Conservation (phyloP, 805 yeast species). For the Cyberlindnera mrakii region DNA sequence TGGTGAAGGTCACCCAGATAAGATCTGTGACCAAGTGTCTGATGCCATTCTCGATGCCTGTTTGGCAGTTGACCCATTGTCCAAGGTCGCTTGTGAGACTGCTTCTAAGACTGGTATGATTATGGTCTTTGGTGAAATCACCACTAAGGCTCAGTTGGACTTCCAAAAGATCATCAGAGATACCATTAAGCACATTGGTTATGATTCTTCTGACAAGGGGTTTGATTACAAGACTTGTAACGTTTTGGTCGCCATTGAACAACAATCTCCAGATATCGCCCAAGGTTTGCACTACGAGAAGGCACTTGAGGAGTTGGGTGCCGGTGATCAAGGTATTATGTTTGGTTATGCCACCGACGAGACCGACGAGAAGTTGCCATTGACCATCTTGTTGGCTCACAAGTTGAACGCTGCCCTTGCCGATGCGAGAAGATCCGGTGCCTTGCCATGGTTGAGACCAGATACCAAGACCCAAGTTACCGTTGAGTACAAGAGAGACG, state of each 20-base stretch:
- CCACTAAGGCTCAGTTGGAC: constrained; percentile 93
- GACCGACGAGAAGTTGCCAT: constrained; percentile 95
- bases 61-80: constrained; percentile 88
- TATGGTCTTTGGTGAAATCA: constrained; percentile 98
- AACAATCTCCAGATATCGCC: constrained; percentile 98
- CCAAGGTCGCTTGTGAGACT: constrained; percentile 99
- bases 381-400: constrained; percentile 91
- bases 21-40: constrained; percentile 97
- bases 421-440: constrained; percentile 93
- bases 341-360: constrained; percentile 99
- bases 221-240: constrained; percentile 99
- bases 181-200: constrained; percentile 97
- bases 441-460: constrained; percentile 95
- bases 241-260: constrained; percentile 97
- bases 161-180: constrained; percentile 97
- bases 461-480: constrained; percentile 99
- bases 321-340: constrained; percentile 99
- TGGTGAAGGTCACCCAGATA: constrained; percentile 94
- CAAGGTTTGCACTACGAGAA: constrained; percentile 97
- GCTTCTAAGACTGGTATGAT: constrained; percentile 99
- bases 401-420: constrained; percentile 96
- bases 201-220: constrained; percentile 93
- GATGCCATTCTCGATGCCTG: constrained; percentile 99
- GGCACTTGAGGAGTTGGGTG: constrained; percentile 95
- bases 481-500: constrained; percentile 88